phyloP scores from a whole-genome alignment of 148 eudicot genomes.

The Simmondsia chinensis region DNA sequence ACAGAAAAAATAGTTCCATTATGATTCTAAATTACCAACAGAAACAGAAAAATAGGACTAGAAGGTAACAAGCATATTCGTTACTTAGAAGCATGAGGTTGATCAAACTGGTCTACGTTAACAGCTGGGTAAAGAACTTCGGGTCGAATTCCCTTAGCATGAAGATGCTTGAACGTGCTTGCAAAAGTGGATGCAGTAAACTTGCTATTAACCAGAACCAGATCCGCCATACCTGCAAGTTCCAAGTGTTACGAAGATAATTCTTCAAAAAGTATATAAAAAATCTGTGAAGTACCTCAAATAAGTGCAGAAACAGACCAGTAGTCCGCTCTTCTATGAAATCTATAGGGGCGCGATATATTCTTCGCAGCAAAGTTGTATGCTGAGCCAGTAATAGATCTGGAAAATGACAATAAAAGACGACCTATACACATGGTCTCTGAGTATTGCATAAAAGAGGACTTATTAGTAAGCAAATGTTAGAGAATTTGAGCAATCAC shows the following conservation, averaged over 20 bases:
- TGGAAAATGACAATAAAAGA: slow-evolving; percentile 96
- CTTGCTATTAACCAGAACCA: slow-evolving; percentile 83
- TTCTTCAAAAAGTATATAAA: too few relatives aligned
- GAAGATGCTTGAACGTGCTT: slow-evolving; percentile 65
- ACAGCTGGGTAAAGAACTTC: slow-evolving; percentile 94
- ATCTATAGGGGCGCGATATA: slow-evolving; percentile 85
- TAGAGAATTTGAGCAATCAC: slow-evolving; percentile 17
- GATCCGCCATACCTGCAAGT: slow-evolving; percentile 85
- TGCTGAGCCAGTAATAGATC: slow-evolving; percentile 90
- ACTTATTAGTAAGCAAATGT: too few relatives aligned
- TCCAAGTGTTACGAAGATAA: slow-evolving; percentile 1
- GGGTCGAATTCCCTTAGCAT: slow-evolving; percentile 56
- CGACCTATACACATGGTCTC: slow-evolving; percentile 52
- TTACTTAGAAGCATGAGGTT: slow-evolving; percentile 62
- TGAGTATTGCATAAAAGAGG: too few relatives aligned
- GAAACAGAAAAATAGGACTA: slow-evolving; percentile 13
- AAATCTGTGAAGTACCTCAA: too few relatives aligned
- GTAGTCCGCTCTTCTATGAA: slow-evolving; percentile 82
- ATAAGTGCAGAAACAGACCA: slow-evolving; percentile 32
- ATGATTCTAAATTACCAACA: not conserved
- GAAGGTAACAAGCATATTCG: slow-evolving; percentile 37
- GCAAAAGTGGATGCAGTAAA: slow-evolving; percentile 94
- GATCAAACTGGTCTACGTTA: slow-evolving; percentile 61
- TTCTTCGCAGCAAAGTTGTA: slow-evolving; percentile 61
- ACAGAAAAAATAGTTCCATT: not conserved